Evolutionary conservation across 345 rosid species (phyloP), one percentile per base, ranked within the genome.

Genomic region (Xanthoceras sorbifolium): DNA sequence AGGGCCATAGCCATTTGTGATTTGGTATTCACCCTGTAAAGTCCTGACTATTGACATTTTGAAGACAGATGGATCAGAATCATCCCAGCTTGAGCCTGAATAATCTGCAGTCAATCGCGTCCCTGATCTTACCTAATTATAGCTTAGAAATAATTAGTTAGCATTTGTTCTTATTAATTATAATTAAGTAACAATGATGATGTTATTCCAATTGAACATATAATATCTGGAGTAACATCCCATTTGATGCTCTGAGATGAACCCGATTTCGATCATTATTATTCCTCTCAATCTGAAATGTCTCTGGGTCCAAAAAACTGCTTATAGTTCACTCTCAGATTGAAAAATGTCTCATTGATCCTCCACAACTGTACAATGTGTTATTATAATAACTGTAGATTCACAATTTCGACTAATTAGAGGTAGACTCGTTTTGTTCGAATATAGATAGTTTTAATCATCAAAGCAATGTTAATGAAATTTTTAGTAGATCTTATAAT

Each of bases 1-100:
- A 3, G 84, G 84, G n/a, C 82, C 84, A 69, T 78, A 78, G 25
- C 86, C 86, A 78, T 84, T 84, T 63, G 84, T 76, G 42, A 81
- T 65, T 64, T 84, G 86, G 59, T 78, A 84, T 76, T 81, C 84
- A 59, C 87, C 87, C 2, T 1, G 52, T 40, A 84, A 25, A 48
- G 26, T 18, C 22, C 28, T 40, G 23, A 77, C 23, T 62, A 76
- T 71, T 2, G 65, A 66, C 83, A 84, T 81, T 44, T 52, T 79
- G 68, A 84, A 82, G 26, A 82, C 83, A 23, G 85, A 81, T 15
- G 85, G 85, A 77, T 84, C 69, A 18, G 31, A 15, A 18, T 79
- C 70, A 20, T 70, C 78, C 87, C 87, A 79, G 65, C 77, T 60
- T 10, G 77, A 64, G 10, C 83, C 83, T 61, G 26, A 2, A 73